Evolutionary conservation across 306 rosid species (phyloP).

Genomic region (Acmispon strigosus): DNA sequence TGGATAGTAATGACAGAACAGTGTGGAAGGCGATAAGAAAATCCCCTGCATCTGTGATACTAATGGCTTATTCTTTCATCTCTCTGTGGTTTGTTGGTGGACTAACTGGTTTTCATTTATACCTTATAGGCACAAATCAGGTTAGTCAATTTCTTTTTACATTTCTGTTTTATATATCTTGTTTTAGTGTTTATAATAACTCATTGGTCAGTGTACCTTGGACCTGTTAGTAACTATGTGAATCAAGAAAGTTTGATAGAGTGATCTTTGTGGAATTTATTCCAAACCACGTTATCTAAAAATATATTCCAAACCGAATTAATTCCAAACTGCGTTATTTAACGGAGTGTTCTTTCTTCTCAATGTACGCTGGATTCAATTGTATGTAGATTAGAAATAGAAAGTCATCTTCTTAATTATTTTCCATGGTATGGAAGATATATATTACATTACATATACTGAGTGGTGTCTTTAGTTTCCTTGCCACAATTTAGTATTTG

Average conservation of each 20-base stretch:
- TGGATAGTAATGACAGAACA: constrained; percentile 52
- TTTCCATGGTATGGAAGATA: background rate
- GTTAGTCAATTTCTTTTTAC: constrained; percentile 38
- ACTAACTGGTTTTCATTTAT: constrained; percentile 82
- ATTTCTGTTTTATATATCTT: constrained; percentile 20
- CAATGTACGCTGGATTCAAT: too few species aligned
- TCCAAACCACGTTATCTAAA: background rate
- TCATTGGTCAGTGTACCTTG: background rate
- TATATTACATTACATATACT: background rate
- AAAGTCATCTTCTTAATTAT: background rate
- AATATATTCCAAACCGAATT: too few species aligned
- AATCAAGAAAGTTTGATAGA: background rate
- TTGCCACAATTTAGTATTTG: background rate
- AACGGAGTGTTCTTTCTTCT: too few species aligned
- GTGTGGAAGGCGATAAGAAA: constrained; percentile 91
- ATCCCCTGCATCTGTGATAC: constrained; percentile 79
- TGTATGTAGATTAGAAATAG: too few species aligned
- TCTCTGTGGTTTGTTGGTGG: constrained; percentile 97
- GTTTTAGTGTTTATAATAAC: background rate
- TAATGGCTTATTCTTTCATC: constrained; percentile 78
- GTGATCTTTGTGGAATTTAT: background rate
- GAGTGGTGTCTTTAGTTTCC: background rate
- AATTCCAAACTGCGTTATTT: too few species aligned
- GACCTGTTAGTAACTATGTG: background rate
- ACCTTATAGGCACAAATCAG: constrained; percentile 87